Evolutionary conservation across 805 yeast genomes (phyloP), one percentile per base, ranked within the genome.

Genomic region (Cyberlindnera suaveolens): DNA sequence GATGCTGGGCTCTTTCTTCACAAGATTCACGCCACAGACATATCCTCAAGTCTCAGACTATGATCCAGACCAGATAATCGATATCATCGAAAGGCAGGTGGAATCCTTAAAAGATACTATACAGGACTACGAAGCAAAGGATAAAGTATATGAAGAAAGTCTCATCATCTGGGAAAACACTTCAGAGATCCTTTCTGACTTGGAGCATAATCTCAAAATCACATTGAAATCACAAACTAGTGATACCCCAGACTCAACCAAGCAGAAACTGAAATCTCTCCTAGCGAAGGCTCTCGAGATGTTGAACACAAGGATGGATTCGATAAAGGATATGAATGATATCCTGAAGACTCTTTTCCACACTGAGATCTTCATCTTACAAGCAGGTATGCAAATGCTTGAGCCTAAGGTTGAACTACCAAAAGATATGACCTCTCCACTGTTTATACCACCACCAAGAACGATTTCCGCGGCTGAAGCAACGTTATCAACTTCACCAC

Each of bases 131-230:
- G 32, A 34, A 17, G 31, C 34, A 17, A 47, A 51, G 38, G 49
- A 49, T 13, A 33, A 34, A 3, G 44, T 41, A 8, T 50, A 34
- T 23, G 30, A 49, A 3, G 58, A 57, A 31, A 45, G 49, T n/a
- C 18, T 43, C 3, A 14, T 58, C 1, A 45, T 58, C 1, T 53
- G 60, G 59, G 48, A 44, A 15, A 53, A 48, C 10, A 38, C 48
- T 1, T 41, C 55, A 6, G 52, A 51, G 5, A 29, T 40, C 1
- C 34, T 58, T 10, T 44, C 49, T 3, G 39, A 42, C 14, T 36
- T 57, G n/a, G 61, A 58, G 36, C 31, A 32, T 6, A 46, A 48
- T 19, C 36, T 54, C 10, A 27, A 43, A 47, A 14, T 62, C 53
- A 31, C 53, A 1, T 32, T 49, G 40, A 43, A 41, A 13, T 37